These are phyloP conservation scores for Lentinula sp. DNA, from an alignment of 768 basidiomycete species.

Conservation along the genomic window DNA sequence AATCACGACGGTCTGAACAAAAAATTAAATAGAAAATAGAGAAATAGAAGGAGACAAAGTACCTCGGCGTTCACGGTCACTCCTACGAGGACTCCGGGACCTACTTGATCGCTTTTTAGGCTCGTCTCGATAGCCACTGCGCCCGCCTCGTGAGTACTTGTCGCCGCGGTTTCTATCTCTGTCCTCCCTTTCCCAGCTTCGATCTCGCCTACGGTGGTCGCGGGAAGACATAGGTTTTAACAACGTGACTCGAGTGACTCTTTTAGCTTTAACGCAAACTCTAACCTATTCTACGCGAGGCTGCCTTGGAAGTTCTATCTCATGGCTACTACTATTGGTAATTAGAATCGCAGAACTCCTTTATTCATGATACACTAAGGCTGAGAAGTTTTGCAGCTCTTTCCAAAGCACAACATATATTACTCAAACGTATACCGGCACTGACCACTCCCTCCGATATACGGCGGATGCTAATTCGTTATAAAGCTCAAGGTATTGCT, in stretches of 20 bases:
- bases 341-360: not conserved
- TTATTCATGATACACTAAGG: not conserved
- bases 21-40: not conserved
- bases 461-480: conserved; percentile 33
- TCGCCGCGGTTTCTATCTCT: conserved; percentile 37
- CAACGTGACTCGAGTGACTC: not conserved
- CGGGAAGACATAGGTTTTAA: conserved; percentile 47
- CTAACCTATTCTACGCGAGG: not conserved
- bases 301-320: not conserved
- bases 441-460: conserved; percentile 54
- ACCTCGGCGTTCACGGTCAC: conserved; percentile 34
- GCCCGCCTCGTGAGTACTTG: conserved; percentile 33
- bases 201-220: conserved; percentile 51
- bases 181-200: conserved; percentile 61
- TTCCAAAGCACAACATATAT: conserved; percentile 33
- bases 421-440: conserved; percentile 42
- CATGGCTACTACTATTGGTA: not conserved
- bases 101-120: conserved; percentile 36
- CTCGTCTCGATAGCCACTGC: conserved; percentile 33
- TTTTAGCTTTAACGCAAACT: conserved; percentile 8
- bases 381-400: not conserved
- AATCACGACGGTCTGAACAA: not conserved
- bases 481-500: conserved; percentile 38
- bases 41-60: conserved; percentile 1
- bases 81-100: conserved; percentile 37